These are phyloP conservation scores for Solanum medicagineum DNA, from an alignment of 257 asterid genomes.

Conservation along the genomic window DNA sequence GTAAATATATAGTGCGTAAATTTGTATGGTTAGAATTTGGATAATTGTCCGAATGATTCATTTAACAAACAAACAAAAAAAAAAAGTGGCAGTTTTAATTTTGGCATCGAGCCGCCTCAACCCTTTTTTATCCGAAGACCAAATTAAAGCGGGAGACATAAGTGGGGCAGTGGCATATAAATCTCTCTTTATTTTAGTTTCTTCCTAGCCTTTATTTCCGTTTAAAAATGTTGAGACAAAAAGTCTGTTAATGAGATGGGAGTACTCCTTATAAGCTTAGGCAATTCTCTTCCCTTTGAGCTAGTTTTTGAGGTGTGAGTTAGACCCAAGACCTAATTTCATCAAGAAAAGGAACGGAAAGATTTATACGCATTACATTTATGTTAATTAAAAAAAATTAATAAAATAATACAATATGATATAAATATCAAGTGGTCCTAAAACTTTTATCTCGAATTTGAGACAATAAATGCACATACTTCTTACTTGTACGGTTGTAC, in stretches of 20 bases:
- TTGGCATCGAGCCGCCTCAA: background rate
- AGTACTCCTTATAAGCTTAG: too few relatives aligned
- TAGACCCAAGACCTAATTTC: too few relatives aligned
- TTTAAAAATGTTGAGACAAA: too few relatives aligned
- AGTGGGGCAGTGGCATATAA: background rate
- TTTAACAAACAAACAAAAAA: background rate
- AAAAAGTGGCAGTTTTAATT: background rate
- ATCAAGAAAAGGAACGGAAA: background rate
- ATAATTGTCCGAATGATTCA: too few relatives aligned
- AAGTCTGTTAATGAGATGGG: too few relatives aligned
- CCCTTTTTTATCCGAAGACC: background rate
- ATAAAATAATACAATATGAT: background rate
- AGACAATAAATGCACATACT: background rate
- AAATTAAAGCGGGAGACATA: background rate
- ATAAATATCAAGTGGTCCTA: background rate
- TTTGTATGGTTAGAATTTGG: too few relatives aligned
- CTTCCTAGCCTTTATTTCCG: too few relatives aligned
- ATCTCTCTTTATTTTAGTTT: too few relatives aligned
- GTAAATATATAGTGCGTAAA: too few relatives aligned
- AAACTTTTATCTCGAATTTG: background rate
- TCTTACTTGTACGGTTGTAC: background rate
- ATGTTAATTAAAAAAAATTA: background rate
- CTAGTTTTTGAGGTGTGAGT: too few relatives aligned
- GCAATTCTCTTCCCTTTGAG: too few relatives aligned
- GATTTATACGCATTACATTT: rapidly evolving